These are phyloP conservation scores for Apodospora peruviana DNA, from an alignment of 495 filamentous ascomycete species.

Conservation along the genomic window DNA sequence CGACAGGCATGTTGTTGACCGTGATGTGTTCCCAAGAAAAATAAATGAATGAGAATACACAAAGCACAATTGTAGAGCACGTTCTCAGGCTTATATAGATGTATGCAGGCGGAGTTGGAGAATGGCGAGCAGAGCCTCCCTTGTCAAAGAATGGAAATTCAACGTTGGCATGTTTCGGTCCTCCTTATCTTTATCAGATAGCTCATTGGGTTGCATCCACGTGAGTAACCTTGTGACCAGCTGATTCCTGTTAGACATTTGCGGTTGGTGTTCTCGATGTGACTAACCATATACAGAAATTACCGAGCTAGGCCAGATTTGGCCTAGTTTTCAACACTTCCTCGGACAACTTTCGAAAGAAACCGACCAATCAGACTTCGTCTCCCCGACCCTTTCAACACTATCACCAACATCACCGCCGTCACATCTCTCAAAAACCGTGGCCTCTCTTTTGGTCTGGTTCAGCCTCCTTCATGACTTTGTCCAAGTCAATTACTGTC, in stretches of 20 bases:
- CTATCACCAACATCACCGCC: neutral
- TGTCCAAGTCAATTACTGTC: neutral
- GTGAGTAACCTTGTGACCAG: neutral
- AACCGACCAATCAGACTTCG: neutral
- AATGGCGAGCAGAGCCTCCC: neutral
- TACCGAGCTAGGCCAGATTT: neutral
- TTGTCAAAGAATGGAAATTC: neutral
- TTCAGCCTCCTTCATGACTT: neutral
- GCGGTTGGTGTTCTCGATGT: neutral
- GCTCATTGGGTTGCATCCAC: neutral
- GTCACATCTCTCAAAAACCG: neutral
- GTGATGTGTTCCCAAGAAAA: neutral
- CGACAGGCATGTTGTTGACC: slow-evolving; percentile 3
- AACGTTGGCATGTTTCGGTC: neutral
- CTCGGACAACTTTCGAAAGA: neutral
- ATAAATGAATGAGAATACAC: neutral
- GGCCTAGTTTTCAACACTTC: neutral
- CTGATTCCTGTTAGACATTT: neutral
- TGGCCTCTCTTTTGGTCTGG: neutral
- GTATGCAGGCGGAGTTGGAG: neutral
- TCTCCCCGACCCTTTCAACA: neutral
- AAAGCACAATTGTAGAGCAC: neutral
- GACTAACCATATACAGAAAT: neutral
- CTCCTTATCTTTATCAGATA: neutral
- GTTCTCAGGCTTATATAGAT: neutral